Evolutionary conservation across 768 basidiomycete genomes (phyloP).

Genomic region (Agaricus sinodeliciosus): DNA sequence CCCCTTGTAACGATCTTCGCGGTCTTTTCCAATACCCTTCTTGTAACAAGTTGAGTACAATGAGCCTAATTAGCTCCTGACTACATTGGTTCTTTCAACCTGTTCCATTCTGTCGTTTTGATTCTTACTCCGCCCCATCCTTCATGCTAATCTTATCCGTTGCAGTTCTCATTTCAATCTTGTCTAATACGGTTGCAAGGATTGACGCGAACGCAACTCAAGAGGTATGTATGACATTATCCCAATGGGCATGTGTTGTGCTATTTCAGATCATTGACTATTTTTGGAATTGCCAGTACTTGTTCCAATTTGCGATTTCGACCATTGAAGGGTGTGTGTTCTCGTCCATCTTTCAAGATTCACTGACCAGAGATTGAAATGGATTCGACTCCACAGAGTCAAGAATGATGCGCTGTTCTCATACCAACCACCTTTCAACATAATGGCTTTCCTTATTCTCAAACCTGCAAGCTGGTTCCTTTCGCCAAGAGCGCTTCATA

Average conservation of each 20-base stretch:
- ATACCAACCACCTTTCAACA: conserved; percentile 88
- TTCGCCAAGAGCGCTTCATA: conserved; percentile 73
- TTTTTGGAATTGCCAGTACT: conserved; percentile 50
- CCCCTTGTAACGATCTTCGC: conserved; percentile 77
- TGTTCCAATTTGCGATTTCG: conserved; percentile 81
- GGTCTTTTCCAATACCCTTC: conserved; percentile 69
- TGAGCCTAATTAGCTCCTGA: not conserved
- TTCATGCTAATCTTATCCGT: not conserved
- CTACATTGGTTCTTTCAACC: not conserved
- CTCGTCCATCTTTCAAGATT: not conserved
- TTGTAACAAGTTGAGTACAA: conserved; percentile 58
- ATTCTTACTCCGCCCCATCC: not conserved
- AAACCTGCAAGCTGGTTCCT: conserved; percentile 74
- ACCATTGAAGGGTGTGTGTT: conserved; percentile 76
- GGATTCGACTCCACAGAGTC: conserved; percentile 40
- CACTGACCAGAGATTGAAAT: not conserved
- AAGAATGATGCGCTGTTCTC: conserved; percentile 88
- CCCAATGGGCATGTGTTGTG: not conserved
- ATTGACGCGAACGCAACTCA: conserved; percentile 61
- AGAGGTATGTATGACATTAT: conserved; percentile 27
- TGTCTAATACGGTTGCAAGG: conserved; percentile 83
- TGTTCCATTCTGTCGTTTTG: not conserved
- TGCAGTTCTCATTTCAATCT: conserved; percentile 78
- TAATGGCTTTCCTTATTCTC: conserved; percentile 73
- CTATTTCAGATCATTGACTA: not conserved